These are phyloP conservation scores for Triangularia verruculosa DNA, from an alignment of 2,329 filamentous ascomycete genomes.

Conservation along the genomic window DNA sequence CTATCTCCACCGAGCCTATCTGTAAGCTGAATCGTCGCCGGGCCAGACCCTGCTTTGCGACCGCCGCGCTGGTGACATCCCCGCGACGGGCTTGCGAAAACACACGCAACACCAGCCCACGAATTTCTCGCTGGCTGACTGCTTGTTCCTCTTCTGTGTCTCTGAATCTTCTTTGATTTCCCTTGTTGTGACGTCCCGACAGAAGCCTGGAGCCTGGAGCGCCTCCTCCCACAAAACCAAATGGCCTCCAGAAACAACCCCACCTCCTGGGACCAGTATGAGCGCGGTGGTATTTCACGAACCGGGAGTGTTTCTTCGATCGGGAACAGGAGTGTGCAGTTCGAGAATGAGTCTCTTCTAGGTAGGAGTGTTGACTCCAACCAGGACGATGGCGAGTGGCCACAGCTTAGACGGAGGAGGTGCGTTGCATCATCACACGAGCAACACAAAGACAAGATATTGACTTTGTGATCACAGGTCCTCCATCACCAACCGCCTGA, in stretches of 20 bases:
- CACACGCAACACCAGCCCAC: background rate
- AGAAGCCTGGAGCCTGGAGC: background rate
- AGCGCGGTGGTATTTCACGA: conserved; percentile 41
- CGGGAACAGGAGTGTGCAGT: conserved; percentile 41
- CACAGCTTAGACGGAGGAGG: conserved; percentile 37
- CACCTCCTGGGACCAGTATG: conserved; percentile 47
- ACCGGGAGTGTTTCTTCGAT: conserved; percentile 41
- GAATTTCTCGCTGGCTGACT: background rate
- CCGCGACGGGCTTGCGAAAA: conserved; percentile 1
- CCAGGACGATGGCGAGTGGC: conserved; percentile 33
- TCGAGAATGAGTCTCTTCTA: conserved; percentile 46
- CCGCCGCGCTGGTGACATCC: background rate
- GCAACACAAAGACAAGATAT: conserved; percentile 8
- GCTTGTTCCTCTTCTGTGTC: background rate
- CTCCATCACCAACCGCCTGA: conserved; percentile 57
- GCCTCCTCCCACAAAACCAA: background rate
- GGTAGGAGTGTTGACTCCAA: conserved; percentile 37
- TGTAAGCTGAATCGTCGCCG: conserved; percentile 4
- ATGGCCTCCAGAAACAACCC: conserved; percentile 37
- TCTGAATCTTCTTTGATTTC: background rate
- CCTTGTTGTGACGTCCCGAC: background rate
- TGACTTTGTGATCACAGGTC: conserved; percentile 44
- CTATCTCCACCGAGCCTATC: conserved; percentile 2
- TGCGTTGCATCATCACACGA: conserved; percentile 22
- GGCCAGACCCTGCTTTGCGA: conserved; percentile 7